These are phyloP conservation scores for Eucommia ulmoides DNA, from an alignment of 257 asterid species.

Conservation along the genomic window DNA sequence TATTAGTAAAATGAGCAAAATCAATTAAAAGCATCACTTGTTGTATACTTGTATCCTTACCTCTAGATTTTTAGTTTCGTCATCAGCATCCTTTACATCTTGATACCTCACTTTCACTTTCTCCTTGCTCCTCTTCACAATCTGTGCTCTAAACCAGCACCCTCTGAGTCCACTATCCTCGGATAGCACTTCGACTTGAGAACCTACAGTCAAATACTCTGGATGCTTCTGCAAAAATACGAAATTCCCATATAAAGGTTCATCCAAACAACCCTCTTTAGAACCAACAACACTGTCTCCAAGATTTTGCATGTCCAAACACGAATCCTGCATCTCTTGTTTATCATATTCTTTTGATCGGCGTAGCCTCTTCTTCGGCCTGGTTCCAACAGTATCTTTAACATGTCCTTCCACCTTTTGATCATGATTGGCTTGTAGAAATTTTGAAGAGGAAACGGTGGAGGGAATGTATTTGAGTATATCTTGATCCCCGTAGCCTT, in stretches of 20 bases:
- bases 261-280: constrained; percentile 14
- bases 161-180: constrained; percentile 89
- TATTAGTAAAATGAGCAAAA: neutral
- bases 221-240: constrained; percentile 4
- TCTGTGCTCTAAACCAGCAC: constrained; percentile 77
- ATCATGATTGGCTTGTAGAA: constrained; percentile 15
- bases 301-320: constrained; percentile 8
- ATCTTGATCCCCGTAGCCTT: constrained; percentile 77
- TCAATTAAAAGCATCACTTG: neutral
- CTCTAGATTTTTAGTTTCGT: constrained; percentile 61
- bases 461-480: constrained; percentile 21
- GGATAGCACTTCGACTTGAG: constrained; percentile 67
- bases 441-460: constrained; percentile 8
- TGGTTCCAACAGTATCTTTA: constrained; percentile 22
- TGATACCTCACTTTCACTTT: constrained; percentile 64
- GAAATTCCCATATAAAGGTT: constrained; percentile 9
- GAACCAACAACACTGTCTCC: neutral
- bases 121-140: constrained; percentile 54
- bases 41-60: constrained; percentile 14
- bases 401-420: constrained; percentile 15
- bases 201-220: constrained; percentile 36
- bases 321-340: constrained; percentile 11
- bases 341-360: constrained; percentile 26
- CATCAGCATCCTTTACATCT: constrained; percentile 65
- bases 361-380: constrained; percentile 57